Evolutionary conservation across 139 green algal species (phyloP), one percentile per base, ranked within the genome.

Genomic region (Chlorella sp.): DNA sequence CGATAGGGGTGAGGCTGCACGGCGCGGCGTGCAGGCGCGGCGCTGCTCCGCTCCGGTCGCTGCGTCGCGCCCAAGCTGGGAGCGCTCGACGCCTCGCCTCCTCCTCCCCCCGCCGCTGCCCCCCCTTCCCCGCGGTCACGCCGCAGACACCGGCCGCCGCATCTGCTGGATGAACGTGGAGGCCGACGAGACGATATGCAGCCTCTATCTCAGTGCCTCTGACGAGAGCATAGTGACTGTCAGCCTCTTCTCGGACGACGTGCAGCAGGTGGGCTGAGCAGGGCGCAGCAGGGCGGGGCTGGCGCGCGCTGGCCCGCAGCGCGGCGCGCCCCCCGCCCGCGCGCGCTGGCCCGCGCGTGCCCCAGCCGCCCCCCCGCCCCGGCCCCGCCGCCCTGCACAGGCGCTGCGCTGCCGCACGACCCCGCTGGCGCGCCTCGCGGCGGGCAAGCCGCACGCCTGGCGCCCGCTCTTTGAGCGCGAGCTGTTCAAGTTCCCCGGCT

Each of bases 401-500:
- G 31, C 46, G 9, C 61, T 61, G 33, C 45, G 46, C 29, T 46
- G 23, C 1, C 62, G 51, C 38, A 51, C 35, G 5, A 75, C 69
- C 3, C 69, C 53, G 27, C 53, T 75, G 27, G 27, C 69, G 7
- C n/a, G 12, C 27, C 29, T 75, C 27, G 38, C 53, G 14, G 53
- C 40, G 36, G 53, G 69, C 11, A 36, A 33, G 38, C 69, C 53
- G 15, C 53, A 66, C 38, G 69, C 38, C 51, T 75, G 69, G 69
- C 71, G 71, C 58, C 62, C 86, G 8, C 79, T 91, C 21, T 91
- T 91, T 61, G 74, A 83, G 7, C 46, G 48, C 3, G 86, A 91
- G 69, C 73, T 50, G 41, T 67, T 91, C 36, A 36, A 53, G 7
- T 91, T 78, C 77, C 86, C 86, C 4, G 85, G 86, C 45, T 90